phyloP scores from a whole-genome alignment of 2,329 filamentous ascomycete genomes.

The Aspergillus clavatus region DNA sequence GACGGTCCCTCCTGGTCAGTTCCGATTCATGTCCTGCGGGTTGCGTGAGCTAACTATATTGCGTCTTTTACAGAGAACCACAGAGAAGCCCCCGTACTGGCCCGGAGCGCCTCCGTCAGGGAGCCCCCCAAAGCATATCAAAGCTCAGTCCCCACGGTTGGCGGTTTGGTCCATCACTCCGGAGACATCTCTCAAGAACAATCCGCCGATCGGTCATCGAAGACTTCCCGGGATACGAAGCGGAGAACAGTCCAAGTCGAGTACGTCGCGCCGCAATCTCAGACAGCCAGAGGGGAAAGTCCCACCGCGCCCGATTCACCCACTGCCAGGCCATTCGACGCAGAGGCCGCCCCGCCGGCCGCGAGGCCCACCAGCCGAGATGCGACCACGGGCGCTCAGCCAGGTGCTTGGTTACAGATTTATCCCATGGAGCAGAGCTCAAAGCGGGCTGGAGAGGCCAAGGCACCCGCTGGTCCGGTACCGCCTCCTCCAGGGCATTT shows the following conservation, averaged over 20 bases:
- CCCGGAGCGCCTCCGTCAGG: slow-evolving; percentile 87
- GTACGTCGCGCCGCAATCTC: slow-evolving; percentile 86
- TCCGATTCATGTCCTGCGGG: not conserved
- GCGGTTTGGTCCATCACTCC: slow-evolving; percentile 66
- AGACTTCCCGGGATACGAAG: slow-evolving; percentile 73
- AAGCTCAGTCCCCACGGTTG: slow-evolving; percentile 45
- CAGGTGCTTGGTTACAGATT: slow-evolving; percentile 4
- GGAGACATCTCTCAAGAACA: slow-evolving; percentile 67
- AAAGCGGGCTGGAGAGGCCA: slow-evolving; percentile 9
- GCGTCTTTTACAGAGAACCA: slow-evolving; percentile 41
- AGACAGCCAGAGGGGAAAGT: slow-evolving; percentile 68
- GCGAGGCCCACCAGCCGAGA: slow-evolving; percentile 13
- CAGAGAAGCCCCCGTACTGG: slow-evolving; percentile 58
- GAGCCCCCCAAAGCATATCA: slow-evolving; percentile 68
- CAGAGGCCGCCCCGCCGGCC: slow-evolving; percentile 45
- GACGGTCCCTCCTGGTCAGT: slow-evolving; percentile 57
- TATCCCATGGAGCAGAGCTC: slow-evolving; percentile 4
- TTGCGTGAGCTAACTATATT: slow-evolving; percentile 4
- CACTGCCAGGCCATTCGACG: slow-evolving; percentile 15
- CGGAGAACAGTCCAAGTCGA: slow-evolving; percentile 94
- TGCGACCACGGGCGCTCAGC: slow-evolving; percentile 5
- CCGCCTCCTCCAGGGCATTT: slow-evolving; percentile 47
- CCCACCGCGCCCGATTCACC: slow-evolving; percentile 8
- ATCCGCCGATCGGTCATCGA: slow-evolving; percentile 59
- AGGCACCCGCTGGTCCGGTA: slow-evolving; percentile 18